These are phyloP conservation scores for Hypoxylon trugodes DNA, from an alignment of 495 filamentous ascomycete genomes.

Conservation along the genomic window DNA sequence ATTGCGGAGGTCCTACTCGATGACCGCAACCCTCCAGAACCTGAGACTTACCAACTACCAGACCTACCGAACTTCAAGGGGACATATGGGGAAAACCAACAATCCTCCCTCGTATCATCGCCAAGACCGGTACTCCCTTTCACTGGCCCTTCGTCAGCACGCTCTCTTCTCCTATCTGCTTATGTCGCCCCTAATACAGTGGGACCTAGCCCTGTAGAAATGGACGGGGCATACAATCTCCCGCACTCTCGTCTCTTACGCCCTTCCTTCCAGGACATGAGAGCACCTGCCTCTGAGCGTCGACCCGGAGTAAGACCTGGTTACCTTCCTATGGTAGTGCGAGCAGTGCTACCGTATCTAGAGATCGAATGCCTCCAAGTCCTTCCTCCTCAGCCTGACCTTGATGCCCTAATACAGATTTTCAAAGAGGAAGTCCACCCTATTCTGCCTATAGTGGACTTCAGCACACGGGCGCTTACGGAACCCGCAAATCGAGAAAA, in stretches of 20 bases:
- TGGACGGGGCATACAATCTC: slow-evolving; percentile 1
- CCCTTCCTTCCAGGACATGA: slow-evolving; percentile 34
- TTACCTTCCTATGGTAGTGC: slow-evolving; percentile 22
- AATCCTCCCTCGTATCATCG: not conserved
- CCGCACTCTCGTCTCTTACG: slow-evolving; percentile 19
- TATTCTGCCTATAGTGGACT: slow-evolving; percentile 44
- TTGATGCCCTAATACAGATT: slow-evolving; percentile 37
- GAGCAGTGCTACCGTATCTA: slow-evolving; percentile 36
- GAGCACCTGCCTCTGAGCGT: slow-evolving; percentile 23
- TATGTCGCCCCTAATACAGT: not conserved
- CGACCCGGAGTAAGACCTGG: slow-evolving; percentile 16
- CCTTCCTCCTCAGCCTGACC: slow-evolving; percentile 26
- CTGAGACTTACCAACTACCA: not conserved
- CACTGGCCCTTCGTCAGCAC: slow-evolving; percentile 23
- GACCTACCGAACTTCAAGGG: not conserved
- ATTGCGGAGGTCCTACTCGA: not conserved
- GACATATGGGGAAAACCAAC: not conserved
- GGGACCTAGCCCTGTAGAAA: not conserved
- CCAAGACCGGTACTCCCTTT: slow-evolving; percentile 8
- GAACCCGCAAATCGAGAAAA: slow-evolving; percentile 20
- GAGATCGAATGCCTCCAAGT: slow-evolving; percentile 41
- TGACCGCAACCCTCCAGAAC: not conserved
- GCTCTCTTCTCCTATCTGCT: slow-evolving; percentile 13
- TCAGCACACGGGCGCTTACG: slow-evolving; percentile 5
- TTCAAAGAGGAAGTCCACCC: slow-evolving; percentile 47